Percentiles rank a stretch among this genome's conserved stretches.
These are phyloP conservation scores for Ophioceras dolichostomum DNA, from an alignment of 2,329 filamentous ascomycete genomes.

Conservation along the genomic window DNA sequence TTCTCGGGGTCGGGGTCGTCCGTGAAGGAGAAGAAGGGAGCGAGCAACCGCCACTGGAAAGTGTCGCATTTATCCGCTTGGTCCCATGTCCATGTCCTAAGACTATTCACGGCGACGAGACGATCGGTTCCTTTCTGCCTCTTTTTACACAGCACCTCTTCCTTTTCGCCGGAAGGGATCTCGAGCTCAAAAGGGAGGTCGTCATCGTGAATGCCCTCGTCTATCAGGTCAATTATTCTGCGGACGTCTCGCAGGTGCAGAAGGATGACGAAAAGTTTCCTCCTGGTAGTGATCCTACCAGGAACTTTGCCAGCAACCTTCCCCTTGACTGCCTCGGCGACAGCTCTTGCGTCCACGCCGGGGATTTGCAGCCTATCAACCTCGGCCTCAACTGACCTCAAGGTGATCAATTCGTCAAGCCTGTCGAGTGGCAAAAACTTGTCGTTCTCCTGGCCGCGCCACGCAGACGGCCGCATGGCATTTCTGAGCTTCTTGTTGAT, in stretches of 20 bases:
- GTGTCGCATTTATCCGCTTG: not conserved
- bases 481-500: too few species aligned
- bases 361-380: too few species aligned
- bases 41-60: not conserved
- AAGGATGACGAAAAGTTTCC: slow-evolving; percentile 1
- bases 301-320: not conserved
- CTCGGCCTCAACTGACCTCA: not conserved
- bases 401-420: not conserved
- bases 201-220: not conserved
- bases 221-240: not conserved
- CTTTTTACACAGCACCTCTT: too few species aligned
- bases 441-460: not conserved
- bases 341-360: too few species aligned
- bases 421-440: not conserved
- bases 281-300: not conserved
- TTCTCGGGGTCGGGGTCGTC: not conserved
- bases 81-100: not conserved
- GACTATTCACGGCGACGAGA: not conserved
- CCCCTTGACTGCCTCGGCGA: not conserved
- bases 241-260: not conserved
- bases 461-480: too few species aligned
- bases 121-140: not conserved
- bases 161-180: too few species aligned
- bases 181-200: not conserved
- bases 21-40: not conserved